Evolutionary conservation across 768 basidiomycete species (phyloP).

Genomic region (Filobasidium floriforme): DNA sequence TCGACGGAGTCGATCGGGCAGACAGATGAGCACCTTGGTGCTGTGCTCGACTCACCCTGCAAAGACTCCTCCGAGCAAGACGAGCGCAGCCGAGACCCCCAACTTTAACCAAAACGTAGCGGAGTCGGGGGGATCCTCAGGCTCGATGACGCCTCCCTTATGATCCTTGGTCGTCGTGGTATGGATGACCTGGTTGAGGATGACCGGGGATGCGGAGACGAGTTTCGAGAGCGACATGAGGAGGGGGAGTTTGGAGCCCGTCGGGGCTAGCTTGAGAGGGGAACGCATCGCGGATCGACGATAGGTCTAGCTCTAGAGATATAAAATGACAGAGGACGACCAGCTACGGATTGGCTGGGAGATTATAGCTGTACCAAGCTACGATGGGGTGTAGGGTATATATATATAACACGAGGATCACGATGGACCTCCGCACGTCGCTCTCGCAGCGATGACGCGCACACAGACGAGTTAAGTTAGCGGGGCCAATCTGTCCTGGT

Average conservation of each 20-base stretch:
- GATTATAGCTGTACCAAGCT: no score
- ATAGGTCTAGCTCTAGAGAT: no score
- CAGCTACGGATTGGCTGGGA: no score
- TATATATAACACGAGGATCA: no score
- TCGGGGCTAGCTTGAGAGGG: background rate
- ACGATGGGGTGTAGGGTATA: no score
- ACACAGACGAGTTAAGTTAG: no score
- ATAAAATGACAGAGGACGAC: no score
- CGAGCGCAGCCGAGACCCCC: conserved; percentile 58
- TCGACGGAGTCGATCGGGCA: no score
- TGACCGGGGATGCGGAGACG: background rate
- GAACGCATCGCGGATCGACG: background rate
- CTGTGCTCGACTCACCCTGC: conserved; percentile 70
- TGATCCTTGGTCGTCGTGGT: background rate
- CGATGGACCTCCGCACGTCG: no score
- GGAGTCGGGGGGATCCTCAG: conserved; percentile 41
- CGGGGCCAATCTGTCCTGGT: no score
- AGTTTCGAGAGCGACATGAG: conserved; percentile 14
- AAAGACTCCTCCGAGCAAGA: conserved; percentile 81
- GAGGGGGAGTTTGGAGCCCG: conserved; percentile 7
- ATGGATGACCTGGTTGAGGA: conserved; percentile 1
- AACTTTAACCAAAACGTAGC: conserved; percentile 71
- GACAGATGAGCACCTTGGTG: no score
- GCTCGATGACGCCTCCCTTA: conserved; percentile 20
- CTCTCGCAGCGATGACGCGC: no score